Conservation (phyloP, 768 basidiomycete genomes). For the Pulveroboletus sp. region DNA sequence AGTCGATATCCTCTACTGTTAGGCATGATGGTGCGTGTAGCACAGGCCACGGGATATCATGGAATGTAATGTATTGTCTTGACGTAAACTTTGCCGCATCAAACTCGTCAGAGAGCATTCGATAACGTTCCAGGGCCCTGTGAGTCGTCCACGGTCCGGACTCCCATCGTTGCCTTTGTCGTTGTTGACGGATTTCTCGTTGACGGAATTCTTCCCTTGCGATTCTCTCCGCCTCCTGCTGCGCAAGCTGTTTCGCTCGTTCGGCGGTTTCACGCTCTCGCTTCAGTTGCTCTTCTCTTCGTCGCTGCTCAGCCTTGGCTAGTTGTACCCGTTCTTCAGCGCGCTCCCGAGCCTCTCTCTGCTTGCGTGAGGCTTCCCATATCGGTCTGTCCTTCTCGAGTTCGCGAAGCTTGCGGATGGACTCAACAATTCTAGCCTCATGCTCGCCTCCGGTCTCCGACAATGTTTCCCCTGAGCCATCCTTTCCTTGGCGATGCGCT, state of each 20-base stretch:
- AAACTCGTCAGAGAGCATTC: constrained; percentile 53
- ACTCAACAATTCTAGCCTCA: constrained; percentile 51
- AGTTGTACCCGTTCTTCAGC: constrained; percentile 39
- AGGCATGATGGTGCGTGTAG: constrained; percentile 48
- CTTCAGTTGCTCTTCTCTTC: constrained; percentile 28
- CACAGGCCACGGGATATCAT: constrained; percentile 74
- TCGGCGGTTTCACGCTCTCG: constrained; percentile 25
- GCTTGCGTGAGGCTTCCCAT: constrained; percentile 53
- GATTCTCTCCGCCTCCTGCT: constrained; percentile 28
- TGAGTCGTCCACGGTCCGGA: constrained; percentile 57
- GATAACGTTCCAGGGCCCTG: constrained; percentile 71
- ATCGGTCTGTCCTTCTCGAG: constrained; percentile 59
- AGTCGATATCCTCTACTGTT: constrained; percentile 63
- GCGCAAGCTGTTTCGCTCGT: constrained; percentile 18
- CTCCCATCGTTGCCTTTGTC: constrained; percentile 51
- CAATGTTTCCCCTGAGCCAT: not conserved
- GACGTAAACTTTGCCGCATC: constrained; percentile 54
- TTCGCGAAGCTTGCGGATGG: constrained; percentile 62
- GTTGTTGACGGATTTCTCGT: constrained; percentile 38
- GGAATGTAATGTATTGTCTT: constrained; percentile 50
- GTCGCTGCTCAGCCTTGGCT: constrained; percentile 31
- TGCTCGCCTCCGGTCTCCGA: constrained; percentile 19
- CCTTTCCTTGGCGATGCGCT: constrained; percentile 2
- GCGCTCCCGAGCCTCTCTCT: constrained; percentile 39
- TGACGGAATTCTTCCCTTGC: constrained; percentile 33